These are phyloP conservation scores for Pseudonectria buxi DNA, from an alignment of 2,329 filamentous ascomycete genomes.

Conservation along the genomic window DNA sequence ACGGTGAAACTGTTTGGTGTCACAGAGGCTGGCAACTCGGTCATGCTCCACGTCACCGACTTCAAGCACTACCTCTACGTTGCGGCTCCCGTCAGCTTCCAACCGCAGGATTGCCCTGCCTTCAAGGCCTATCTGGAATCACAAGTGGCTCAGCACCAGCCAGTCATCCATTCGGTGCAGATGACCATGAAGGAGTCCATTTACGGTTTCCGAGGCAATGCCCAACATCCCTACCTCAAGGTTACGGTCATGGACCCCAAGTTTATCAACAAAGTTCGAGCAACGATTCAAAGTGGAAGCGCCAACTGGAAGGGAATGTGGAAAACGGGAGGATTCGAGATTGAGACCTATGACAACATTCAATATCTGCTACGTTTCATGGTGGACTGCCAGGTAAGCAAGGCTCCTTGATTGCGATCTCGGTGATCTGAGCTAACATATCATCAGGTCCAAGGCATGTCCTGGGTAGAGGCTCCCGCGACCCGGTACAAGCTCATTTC, in stretches of 20 bases:
- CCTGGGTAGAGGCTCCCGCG: constrained; percentile 84
- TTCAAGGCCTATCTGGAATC: constrained; percentile 78
- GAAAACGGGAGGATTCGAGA: constrained; percentile 60
- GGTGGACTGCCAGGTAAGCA: constrained; percentile 86
- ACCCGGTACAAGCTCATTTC: constrained; percentile 66
- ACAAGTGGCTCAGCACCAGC: constrained; percentile 65
- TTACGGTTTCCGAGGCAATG: constrained; percentile 89
- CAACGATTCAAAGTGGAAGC: constrained; percentile 64
- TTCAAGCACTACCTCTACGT: constrained; percentile 97
- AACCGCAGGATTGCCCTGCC: constrained; percentile 65
- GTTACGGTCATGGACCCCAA: constrained; percentile 89
- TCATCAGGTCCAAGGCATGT: constrained; percentile 78
- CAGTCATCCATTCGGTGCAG: constrained; percentile 71
- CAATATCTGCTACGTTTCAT: constrained; percentile 95
- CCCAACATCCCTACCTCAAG: constrained; percentile 86
- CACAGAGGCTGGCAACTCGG: constrained; percentile 75
- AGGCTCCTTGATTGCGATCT: constrained; percentile 9
- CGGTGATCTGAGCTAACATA: constrained; percentile 11
- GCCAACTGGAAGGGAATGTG: constrained; percentile 91
- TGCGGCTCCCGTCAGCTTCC: constrained; percentile 77
- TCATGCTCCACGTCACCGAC: constrained; percentile 88
- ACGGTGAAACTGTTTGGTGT: constrained; percentile 92
- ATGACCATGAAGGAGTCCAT: constrained; percentile 85
- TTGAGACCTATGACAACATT: constrained; percentile 92
- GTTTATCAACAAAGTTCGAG: constrained; percentile 68